Percentiles rank a stretch among this genome's conserved stretches.
Conservation (phyloP, 164 flowering plant species). For the Sextonia rubra region DNA sequence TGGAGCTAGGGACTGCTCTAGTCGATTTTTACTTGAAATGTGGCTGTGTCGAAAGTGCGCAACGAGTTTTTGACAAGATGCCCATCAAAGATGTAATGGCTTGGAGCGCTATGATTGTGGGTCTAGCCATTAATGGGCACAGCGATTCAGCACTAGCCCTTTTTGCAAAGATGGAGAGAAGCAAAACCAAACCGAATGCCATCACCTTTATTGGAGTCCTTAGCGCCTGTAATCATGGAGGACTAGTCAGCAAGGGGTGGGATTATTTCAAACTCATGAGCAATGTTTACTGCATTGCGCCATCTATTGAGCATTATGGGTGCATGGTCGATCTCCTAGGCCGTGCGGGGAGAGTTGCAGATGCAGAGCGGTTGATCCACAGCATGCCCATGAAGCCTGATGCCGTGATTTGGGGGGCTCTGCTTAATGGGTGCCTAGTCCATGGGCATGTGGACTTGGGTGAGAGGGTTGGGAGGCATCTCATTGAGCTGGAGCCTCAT, state of each 20-base stretch:
- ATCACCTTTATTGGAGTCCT: conserved; percentile 17
- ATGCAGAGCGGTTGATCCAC: conserved; percentile 11
- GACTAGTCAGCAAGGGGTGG: conserved; percentile 15
- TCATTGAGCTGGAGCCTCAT: conserved; percentile 16
- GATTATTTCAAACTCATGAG: conserved; percentile 12
- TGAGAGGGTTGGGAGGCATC: conserved; percentile 14
- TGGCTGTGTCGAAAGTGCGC: conserved; percentile 13
- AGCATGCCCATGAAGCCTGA: conserved; percentile 20
- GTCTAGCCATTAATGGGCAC: conserved; percentile 15
- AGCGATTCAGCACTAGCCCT: conserved; percentile 5
- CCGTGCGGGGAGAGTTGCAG: conserved; percentile 13
- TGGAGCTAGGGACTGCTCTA: conserved; percentile 17
- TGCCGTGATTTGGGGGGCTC: conserved; percentile 13
- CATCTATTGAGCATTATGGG: conserved; percentile 18
- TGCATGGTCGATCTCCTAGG: conserved; percentile 20
- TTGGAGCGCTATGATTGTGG: conserved; percentile 21
- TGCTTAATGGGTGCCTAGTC: conserved; percentile 17
- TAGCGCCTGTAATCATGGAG: conserved; percentile 18
- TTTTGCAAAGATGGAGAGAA: conserved; percentile 15
- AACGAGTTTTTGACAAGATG: conserved; percentile 2
- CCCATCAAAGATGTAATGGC: conserved; percentile 15
- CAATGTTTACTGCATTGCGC: conserved; percentile 5
- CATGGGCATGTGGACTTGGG: conserved; percentile 15
- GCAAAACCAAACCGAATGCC: conserved; percentile 11
- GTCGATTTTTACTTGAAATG: conserved; percentile 14